Percentiles rank a stretch among this genome's conserved stretches.
Conservation (phyloP, 768 basidiomycete species). For the Multifurca ochricompacta region DNA sequence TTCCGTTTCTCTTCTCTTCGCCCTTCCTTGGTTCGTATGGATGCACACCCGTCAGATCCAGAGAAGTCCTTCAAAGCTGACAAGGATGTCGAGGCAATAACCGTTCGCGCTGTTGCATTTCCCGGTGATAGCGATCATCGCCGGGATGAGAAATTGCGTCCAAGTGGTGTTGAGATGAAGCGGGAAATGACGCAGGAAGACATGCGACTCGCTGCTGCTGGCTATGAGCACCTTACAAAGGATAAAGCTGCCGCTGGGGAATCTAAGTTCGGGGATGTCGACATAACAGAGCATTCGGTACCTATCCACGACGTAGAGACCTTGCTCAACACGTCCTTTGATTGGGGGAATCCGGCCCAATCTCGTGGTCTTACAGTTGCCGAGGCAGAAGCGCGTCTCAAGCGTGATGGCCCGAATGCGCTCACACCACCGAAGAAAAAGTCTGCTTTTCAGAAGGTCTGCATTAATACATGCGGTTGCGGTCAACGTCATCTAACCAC, state of each 20-base stretch:
- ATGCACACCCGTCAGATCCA: conserved; percentile 1
- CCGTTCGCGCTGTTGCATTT: conserved; percentile 44
- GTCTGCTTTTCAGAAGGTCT: conserved; percentile 54
- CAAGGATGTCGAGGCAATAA: conserved; percentile 30
- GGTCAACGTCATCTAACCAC: background rate
- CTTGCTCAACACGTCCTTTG: conserved; percentile 41
- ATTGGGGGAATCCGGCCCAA: conserved; percentile 42
- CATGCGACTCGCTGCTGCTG: conserved; percentile 57
- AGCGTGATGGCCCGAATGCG: conserved; percentile 50
- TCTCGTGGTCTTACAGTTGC: conserved; percentile 45
- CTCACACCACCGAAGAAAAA: conserved; percentile 63
- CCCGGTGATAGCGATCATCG: conserved; percentile 30
- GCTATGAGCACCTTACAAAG: conserved; percentile 53
- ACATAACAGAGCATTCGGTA: conserved; percentile 51
- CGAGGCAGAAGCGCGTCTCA: conserved; percentile 48
- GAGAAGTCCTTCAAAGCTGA: conserved; percentile 10
- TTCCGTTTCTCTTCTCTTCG: background rate
- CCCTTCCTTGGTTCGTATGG: conserved; percentile 7
- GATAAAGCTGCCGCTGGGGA: conserved; percentile 32
- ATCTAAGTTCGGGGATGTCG: conserved; percentile 36
- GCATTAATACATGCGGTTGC: conserved; percentile 12
- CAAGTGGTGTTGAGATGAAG: conserved; percentile 52
- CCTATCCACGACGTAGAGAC: conserved; percentile 35
- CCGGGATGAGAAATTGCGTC: conserved; percentile 32
- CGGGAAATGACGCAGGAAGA: conserved; percentile 61